A percentile compares a stretch with the other conserved stretches of the same genome.
Conservation (phyloP, 2,329 filamentous ascomycete genomes). For the Ophiostoma sp. region DNA sequence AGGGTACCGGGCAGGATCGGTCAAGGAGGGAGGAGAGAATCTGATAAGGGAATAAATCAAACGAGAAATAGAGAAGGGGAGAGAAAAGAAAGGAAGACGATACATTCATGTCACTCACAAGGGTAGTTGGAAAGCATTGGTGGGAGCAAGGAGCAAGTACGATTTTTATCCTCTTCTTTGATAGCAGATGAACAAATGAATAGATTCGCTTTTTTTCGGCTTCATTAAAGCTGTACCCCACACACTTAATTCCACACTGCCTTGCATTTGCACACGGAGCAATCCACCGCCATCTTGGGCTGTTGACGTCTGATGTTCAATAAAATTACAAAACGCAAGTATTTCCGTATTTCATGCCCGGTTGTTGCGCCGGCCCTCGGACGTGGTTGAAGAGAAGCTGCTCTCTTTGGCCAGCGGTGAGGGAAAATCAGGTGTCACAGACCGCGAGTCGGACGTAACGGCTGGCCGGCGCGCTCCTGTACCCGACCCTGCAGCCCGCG, state of each 20-base stretch:
- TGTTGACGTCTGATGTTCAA: background rate
- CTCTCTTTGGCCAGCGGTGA: constrained; percentile 55
- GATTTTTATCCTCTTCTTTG: too few relatives aligned
- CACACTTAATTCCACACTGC: background rate
- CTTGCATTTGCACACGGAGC: background rate
- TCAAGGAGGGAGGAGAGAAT: too few relatives aligned
- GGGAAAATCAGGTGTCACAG: constrained; percentile 55
- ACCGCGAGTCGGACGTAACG: constrained; percentile 48
- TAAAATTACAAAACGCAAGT: background rate
- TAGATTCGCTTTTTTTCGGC: background rate
- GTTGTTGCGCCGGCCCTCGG: constrained; percentile 6
- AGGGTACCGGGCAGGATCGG: too few relatives aligned
- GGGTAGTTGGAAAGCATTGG: background rate
- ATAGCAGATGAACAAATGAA: background rate
- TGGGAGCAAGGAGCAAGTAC: too few relatives aligned
- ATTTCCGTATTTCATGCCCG: background rate
- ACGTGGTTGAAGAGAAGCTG: constrained; percentile 34
- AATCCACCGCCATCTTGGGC: background rate
- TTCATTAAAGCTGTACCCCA: background rate
- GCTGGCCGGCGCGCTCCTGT: constrained; percentile 39
- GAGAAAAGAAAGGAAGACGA: background rate
- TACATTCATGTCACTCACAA: background rate
- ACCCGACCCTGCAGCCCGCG: constrained; percentile 37
- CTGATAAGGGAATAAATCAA: too few relatives aligned
- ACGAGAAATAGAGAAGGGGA: background rate